Percentiles rank a stretch among this genome's conserved stretches.
phyloP scores from a whole-genome alignment of 768 basidiomycete genomes.

The Hypholoma sublateritium region DNA sequence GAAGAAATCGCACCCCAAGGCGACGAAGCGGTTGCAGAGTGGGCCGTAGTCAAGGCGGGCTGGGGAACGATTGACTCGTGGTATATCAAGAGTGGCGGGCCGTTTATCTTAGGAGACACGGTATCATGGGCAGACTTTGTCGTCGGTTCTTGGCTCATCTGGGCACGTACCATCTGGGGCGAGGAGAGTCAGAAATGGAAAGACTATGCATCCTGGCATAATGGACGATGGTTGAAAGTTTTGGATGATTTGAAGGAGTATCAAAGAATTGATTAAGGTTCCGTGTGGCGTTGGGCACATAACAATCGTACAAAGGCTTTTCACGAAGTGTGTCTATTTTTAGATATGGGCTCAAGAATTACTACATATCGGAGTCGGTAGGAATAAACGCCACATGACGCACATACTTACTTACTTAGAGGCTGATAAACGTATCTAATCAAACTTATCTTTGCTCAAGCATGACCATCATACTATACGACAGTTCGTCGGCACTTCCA shows the following conservation, averaged over 20 bases:
- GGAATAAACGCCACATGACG: too few relatives aligned
- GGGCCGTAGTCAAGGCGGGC: slow-evolving; percentile 21
- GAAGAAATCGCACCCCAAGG: not conserved
- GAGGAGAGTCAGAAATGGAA: slow-evolving; percentile 34
- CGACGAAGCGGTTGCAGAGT: slow-evolving; percentile 25
- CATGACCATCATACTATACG: slow-evolving; percentile 1
- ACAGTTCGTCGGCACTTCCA: not conserved
- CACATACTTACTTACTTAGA: not conserved
- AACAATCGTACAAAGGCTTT: too few relatives aligned
- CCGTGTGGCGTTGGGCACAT: slow-evolving; percentile 29
- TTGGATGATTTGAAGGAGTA: not conserved
- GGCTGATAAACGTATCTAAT: not conserved
- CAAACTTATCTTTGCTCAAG: not conserved
- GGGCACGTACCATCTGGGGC: slow-evolving; percentile 27
- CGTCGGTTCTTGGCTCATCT: slow-evolving; percentile 18
- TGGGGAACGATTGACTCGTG: not conserved
- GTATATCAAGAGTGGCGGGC: not conserved
- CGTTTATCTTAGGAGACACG: slow-evolving; percentile 5
- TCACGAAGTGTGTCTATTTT: too few relatives aligned
- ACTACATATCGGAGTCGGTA: too few relatives aligned
- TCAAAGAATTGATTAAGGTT: slow-evolving; percentile 11
- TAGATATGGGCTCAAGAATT: too few relatives aligned
- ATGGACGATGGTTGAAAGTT: slow-evolving; percentile 14
- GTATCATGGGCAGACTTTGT: slow-evolving; percentile 3
- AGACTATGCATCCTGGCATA: slow-evolving; percentile 17